Percentiles rank a stretch among this genome's conserved stretches.
Conservation (phyloP, 768 basidiomycete genomes). For the Psilocybe tampanensis region DNA sequence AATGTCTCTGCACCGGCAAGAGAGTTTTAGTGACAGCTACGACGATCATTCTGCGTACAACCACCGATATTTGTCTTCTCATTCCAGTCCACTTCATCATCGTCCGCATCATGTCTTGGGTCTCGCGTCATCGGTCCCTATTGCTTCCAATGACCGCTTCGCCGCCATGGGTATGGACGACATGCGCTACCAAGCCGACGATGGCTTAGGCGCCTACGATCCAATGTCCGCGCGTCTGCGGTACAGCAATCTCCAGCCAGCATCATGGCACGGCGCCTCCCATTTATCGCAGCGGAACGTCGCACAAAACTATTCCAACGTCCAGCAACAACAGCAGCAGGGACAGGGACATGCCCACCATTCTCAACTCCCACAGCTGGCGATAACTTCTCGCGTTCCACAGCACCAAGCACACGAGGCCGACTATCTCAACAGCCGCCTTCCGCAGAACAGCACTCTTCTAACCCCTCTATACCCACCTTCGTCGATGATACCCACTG, state of each 20-base stretch:
- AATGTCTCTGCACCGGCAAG: constrained; percentile 34
- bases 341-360: constrained; percentile 21
- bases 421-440: constrained; percentile 36
- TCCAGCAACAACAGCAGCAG: constrained; percentile 16
- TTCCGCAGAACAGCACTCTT: constrained; percentile 68
- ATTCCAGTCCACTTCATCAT: constrained; percentile 27
- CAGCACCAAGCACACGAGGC: constrained; percentile 29
- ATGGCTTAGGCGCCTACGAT: constrained; percentile 27
- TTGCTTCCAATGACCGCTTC: constrained; percentile 31
- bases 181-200: constrained; percentile 36
- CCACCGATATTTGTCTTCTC: constrained; percentile 30
- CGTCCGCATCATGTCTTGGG: constrained; percentile 28
- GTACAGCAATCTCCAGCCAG: constrained; percentile 28
- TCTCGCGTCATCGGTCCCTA: constrained; percentile 30
- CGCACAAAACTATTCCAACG: constrained; percentile 20
- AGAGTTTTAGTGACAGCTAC: constrained; percentile 33
- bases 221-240: constrained; percentile 29
- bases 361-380: constrained; percentile 31
- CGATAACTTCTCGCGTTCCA: constrained; percentile 23
- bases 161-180: constrained; percentile 31
- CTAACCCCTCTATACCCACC: constrained; percentile 69
- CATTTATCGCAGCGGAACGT: constrained; percentile 13
- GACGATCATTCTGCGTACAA: constrained; percentile 29
- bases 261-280: constrained; percentile 38
- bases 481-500: constrained; percentile 37